These are phyloP conservation scores for Calonectria ilicicola DNA, from an alignment of 2,329 filamentous ascomycete genomes.

Conservation along the genomic window DNA sequence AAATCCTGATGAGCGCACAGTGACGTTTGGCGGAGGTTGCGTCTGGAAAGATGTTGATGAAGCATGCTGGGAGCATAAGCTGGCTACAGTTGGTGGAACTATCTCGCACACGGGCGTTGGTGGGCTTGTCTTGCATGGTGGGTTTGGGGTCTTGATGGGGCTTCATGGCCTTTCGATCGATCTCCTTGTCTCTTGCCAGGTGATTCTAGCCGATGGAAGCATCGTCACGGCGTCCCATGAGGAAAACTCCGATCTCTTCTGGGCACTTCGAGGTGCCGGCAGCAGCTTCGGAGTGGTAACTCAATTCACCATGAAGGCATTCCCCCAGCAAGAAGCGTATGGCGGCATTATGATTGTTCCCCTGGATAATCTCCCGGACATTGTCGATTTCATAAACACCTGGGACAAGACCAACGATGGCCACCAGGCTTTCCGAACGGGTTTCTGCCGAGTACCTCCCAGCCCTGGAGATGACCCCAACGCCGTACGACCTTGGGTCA, in stretches of 20 bases:
- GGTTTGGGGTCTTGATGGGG: constrained; percentile 68
- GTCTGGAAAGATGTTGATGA: constrained; percentile 67
- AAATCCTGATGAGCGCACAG: constrained; percentile 55
- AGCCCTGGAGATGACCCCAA: constrained; percentile 33
- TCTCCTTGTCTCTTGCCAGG: constrained; percentile 51
- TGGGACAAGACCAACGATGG: constrained; percentile 43
- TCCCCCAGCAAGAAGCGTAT: constrained; percentile 48
- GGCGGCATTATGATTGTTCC: constrained; percentile 44
- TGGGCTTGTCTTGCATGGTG: constrained; percentile 68
- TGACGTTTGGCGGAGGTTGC: constrained; percentile 64
- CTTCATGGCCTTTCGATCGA: constrained; percentile 64
- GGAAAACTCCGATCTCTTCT: constrained; percentile 57
- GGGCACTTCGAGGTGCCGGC: constrained; percentile 55
- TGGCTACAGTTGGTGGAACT: constrained; percentile 72
- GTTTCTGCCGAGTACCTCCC: constrained; percentile 31
- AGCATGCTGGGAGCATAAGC: constrained; percentile 59
- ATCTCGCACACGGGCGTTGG: constrained; percentile 73
- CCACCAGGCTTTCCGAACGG: constrained; percentile 31
- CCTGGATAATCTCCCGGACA: constrained; percentile 38
- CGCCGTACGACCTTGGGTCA: constrained; percentile 30
- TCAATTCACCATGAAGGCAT: constrained; percentile 44
- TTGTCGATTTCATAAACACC: constrained; percentile 47
- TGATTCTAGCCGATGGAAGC: constrained; percentile 50
- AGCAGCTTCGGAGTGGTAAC: constrained; percentile 58
- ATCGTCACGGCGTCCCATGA: constrained; percentile 55